These are phyloP conservation scores for Knufia petricola DNA, from an alignment of 2,329 filamentous ascomycete species.

Conservation along the genomic window DNA sequence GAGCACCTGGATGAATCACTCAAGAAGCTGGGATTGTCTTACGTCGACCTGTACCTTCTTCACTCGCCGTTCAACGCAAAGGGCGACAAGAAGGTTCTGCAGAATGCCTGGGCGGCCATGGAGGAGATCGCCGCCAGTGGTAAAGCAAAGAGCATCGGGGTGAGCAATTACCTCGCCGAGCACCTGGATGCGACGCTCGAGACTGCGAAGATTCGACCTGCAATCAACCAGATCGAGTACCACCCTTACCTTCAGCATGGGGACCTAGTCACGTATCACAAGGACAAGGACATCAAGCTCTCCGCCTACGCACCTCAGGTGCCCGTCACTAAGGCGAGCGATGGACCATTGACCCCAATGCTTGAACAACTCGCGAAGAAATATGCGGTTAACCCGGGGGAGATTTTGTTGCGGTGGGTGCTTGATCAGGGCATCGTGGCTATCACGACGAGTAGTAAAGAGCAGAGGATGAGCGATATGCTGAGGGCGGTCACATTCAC, in stretches of 20 bases:
- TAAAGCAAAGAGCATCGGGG: constrained; percentile 51
- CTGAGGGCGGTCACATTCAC: constrained; percentile 47
- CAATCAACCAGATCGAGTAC: constrained; percentile 36
- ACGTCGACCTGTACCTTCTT: constrained; percentile 57
- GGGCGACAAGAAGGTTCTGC: constrained; percentile 42
- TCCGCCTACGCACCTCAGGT: constrained; percentile 36
- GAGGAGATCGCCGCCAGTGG: constrained; percentile 48
- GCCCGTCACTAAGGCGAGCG: constrained; percentile 45
- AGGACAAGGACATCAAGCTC: constrained; percentile 33
- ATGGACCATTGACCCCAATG: constrained; percentile 47
- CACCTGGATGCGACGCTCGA: constrained; percentile 46
- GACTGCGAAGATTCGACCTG: constrained; percentile 34
- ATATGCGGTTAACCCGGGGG: constrained; percentile 49
- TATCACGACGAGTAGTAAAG: constrained; percentile 53
- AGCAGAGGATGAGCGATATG: constrained; percentile 50
- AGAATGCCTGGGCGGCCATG: constrained; percentile 51
- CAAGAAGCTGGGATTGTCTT: constrained; percentile 50
- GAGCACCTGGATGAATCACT: constrained; percentile 46
- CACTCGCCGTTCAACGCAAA: constrained; percentile 51
- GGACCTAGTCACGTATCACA: constrained; percentile 32
- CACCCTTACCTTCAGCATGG: constrained; percentile 41
- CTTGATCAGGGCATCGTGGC: constrained; percentile 51
- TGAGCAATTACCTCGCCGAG: constrained; percentile 49
- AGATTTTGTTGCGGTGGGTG: constrained; percentile 51
- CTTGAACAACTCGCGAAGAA: constrained; percentile 47